phyloP scores from a whole-genome alignment of 768 basidiomycete genomes.

The Suillus hirtellus region DNA sequence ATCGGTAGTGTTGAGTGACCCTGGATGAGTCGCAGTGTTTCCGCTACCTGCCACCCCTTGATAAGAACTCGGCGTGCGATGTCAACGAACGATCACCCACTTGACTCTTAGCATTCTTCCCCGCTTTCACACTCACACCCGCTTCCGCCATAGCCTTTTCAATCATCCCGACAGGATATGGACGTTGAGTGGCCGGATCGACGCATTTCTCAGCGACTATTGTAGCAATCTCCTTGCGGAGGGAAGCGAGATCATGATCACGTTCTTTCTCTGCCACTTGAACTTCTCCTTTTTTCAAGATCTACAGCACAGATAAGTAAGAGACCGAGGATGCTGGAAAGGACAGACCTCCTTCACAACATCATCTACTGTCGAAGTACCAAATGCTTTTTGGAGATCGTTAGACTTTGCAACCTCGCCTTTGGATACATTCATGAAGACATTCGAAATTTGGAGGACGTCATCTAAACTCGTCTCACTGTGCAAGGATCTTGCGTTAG shows the following conservation, averaged over 20 bases:
- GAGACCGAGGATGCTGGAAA: background rate
- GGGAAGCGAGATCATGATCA: slow-evolving; percentile 79
- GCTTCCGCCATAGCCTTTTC: slow-evolving; percentile 98
- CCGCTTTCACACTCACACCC: slow-evolving; percentile 85
- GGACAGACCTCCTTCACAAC: slow-evolving; percentile 76
- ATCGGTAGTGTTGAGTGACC: slow-evolving; percentile 86
- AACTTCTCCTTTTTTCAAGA: slow-evolving; percentile 92
- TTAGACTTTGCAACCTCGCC: slow-evolving; percentile 88
- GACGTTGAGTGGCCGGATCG: slow-evolving; percentile 84
- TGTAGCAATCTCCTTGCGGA: slow-evolving; percentile 90
- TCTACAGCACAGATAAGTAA: slow-evolving; percentile 45
- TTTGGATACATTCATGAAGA: slow-evolving; percentile 96
- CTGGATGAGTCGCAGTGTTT: slow-evolving; percentile 84
- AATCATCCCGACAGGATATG: slow-evolving; percentile 93
- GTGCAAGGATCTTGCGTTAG: slow-evolving; percentile 13
- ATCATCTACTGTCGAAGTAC: slow-evolving; percentile 66
- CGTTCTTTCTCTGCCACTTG: slow-evolving; percentile 98
- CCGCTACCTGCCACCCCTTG: slow-evolving; percentile 64
- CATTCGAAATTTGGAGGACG: slow-evolving; percentile 93
- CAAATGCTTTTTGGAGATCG: slow-evolving; percentile 92
- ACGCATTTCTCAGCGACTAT: slow-evolving; percentile 95
- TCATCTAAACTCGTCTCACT: slow-evolving; percentile 94
- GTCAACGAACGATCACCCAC: slow-evolving; percentile 37
- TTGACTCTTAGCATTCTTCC: slow-evolving; percentile 94
- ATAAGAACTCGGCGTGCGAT: background rate